Evolutionary conservation across 768 basidiomycete species (phyloP).

Genomic region (Rubroboletus pulcherrimus): DNA sequence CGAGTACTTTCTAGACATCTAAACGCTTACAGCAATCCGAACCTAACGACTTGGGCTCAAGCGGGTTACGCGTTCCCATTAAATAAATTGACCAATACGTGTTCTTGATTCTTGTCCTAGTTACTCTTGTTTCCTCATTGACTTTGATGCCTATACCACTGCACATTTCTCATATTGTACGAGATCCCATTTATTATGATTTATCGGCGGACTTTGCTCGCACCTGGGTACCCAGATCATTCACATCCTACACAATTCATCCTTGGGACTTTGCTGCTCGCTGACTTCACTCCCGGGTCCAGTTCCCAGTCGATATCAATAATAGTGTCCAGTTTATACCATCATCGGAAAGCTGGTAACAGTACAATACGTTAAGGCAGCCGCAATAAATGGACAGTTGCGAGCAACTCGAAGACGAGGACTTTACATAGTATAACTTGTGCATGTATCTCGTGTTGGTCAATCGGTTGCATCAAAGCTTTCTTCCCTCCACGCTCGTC

Average conservation of each 20-base stretch:
- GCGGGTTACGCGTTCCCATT: conserved; percentile 75
- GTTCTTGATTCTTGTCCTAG: conserved; percentile 15
- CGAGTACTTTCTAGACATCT: conserved; percentile 25
- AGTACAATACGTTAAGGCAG: conserved; percentile 1
- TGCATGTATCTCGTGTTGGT: not conserved
- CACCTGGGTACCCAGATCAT: conserved; percentile 1
- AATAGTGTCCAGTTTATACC: conserved; percentile 3
- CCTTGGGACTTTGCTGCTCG: not conserved
- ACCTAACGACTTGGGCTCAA: conserved; percentile 80
- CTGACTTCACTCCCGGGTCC: not conserved
- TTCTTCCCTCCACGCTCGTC: not conserved
- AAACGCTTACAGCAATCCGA: conserved; percentile 72
- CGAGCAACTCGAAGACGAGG: not conserved
- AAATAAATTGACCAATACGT: conserved; percentile 41
- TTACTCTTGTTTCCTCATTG: conserved; percentile 5
- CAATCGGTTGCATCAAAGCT: not conserved
- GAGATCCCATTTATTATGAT: conserved; percentile 25
- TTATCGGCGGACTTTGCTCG: conserved; percentile 17
- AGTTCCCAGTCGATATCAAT: conserved; percentile 1
- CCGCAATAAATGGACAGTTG: conserved; percentile 4
- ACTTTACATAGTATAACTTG: not conserved
- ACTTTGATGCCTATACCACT: conserved; percentile 14
- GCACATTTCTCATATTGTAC: conserved; percentile 26
- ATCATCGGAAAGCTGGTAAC: not conserved
- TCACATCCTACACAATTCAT: conserved; percentile 14